These are phyloP conservation scores for Gossypium aridum DNA, from an alignment of 441 rosid genomes.

Conservation along the genomic window DNA sequence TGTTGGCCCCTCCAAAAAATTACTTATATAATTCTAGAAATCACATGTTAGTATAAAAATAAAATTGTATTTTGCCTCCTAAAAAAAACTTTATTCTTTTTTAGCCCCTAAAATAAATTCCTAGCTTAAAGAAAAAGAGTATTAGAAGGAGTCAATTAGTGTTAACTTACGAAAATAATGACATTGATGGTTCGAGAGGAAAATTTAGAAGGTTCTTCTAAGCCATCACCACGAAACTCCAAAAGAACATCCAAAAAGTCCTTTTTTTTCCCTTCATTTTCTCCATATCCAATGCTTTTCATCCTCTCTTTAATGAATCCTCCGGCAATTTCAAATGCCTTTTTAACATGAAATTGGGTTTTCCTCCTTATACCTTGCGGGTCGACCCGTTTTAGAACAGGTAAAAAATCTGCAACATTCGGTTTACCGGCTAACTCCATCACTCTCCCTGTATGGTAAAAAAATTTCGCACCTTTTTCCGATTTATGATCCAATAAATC, in stretches of 20 bases:
- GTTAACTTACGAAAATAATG: slow-evolving; percentile 35
- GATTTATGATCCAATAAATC: slow-evolving; percentile 64
- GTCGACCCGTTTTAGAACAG: slow-evolving; percentile 52
- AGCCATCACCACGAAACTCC: slow-evolving; percentile 44
- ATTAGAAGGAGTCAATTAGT: no score
- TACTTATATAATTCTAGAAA: no score
- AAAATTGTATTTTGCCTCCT: no score
- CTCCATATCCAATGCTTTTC: slow-evolving; percentile 21
- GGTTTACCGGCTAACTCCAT: slow-evolving; percentile 80
- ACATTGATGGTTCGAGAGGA: slow-evolving; percentile 38
- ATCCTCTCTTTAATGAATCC: slow-evolving; percentile 51
- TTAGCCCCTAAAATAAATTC: no score
- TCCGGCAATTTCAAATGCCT: slow-evolving; percentile 52
- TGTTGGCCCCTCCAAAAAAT: no score
- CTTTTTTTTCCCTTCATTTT: slow-evolving; percentile 23
- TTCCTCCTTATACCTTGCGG: slow-evolving; percentile 63
- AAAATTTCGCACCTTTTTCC: slow-evolving; percentile 49
- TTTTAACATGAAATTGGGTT: slow-evolving; percentile 47
- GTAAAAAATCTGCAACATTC: slow-evolving; percentile 63
- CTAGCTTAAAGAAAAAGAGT: no score
- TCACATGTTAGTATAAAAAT: no score
- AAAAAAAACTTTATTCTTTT: no score
- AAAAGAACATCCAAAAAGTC: slow-evolving; percentile 57
- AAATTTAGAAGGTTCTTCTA: slow-evolving; percentile 30
- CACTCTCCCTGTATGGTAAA: slow-evolving; percentile 57